Percentiles rank a stretch among this genome's conserved stretches.
Conservation (phyloP, 257 asterid species). For the Nicotiana otophora region DNA sequence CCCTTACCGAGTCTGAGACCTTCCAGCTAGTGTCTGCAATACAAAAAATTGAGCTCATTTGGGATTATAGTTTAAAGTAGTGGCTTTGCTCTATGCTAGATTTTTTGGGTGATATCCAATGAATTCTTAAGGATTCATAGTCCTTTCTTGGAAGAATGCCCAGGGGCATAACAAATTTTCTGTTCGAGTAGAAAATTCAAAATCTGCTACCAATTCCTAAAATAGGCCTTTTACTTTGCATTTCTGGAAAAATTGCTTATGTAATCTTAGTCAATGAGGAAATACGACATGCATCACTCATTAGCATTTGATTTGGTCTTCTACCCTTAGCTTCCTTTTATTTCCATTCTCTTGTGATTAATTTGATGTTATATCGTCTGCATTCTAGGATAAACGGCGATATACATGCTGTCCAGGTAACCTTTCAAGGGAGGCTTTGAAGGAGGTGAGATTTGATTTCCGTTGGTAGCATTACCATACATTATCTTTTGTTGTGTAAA, state of each 20-base stretch:
- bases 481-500: not conserved
- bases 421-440: constrained; percentile 40
- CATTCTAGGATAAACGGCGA: constrained; percentile 74
- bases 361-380: constrained; percentile 13
- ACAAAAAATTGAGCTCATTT: not conserved
- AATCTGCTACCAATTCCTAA: not conserved
- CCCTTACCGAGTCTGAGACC: not conserved
- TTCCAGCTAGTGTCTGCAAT: not conserved
- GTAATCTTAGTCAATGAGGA: not conserved
- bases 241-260: not conserved
- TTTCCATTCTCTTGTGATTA: constrained; percentile 5
- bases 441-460: constrained; percentile 47
- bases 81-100: not conserved
- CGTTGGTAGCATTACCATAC: not conserved
- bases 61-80: not conserved
- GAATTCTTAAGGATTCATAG: not conserved
- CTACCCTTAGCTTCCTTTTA: not conserved
- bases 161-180: not conserved
- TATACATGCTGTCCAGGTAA: constrained; percentile 97
- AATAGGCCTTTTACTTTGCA: not conserved
- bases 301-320: not conserved
- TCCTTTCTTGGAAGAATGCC: not conserved
- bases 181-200: not conserved
- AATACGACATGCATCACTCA: not conserved
- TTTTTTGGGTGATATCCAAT: not conserved